Percentiles rank a stretch among this genome's conserved stretches.
Evolutionary conservation across 768 basidiomycete species (phyloP).

Genomic region (Tylopilus plumbeoviolaceoides): DNA sequence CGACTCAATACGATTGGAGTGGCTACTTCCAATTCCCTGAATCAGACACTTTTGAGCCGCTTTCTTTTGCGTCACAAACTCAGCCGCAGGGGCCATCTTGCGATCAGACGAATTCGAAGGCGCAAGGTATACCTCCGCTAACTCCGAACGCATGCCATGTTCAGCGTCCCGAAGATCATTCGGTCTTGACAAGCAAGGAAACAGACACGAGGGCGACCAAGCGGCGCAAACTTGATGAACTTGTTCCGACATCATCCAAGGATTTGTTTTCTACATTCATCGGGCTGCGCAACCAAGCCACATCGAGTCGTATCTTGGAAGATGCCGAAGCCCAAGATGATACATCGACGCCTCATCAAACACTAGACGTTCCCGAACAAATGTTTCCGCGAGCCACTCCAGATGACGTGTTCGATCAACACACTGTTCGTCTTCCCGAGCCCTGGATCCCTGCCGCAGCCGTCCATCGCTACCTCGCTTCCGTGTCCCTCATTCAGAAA

Average conservation of each 20-base stretch:
- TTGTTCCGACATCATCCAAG: slow-evolving; percentile 21
- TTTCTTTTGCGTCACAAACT: slow-evolving; percentile 23
- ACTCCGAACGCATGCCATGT: not conserved
- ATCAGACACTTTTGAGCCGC: slow-evolving; percentile 22
- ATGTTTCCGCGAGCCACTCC: slow-evolving; percentile 31
- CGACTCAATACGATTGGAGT: slow-evolving; percentile 20
- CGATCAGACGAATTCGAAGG: slow-evolving; percentile 1
- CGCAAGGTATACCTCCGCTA: slow-evolving; percentile 3
- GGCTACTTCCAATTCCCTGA: slow-evolving; percentile 21
- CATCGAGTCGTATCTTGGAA: slow-evolving; percentile 2
- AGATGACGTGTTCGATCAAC: slow-evolving; percentile 37
- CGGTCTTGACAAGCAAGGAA: not conserved
- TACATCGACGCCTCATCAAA: slow-evolving; percentile 4
- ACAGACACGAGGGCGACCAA: slow-evolving; percentile 8
- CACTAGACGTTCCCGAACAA: slow-evolving; percentile 8
- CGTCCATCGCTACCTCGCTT: slow-evolving; percentile 64
- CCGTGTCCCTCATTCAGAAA: slow-evolving; percentile 65
- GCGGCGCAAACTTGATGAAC: slow-evolving; percentile 25
- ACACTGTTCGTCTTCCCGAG: slow-evolving; percentile 43
- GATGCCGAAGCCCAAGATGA: slow-evolving; percentile 13
- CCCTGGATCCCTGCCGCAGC: slow-evolving; percentile 28
- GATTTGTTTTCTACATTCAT: slow-evolving; percentile 26
- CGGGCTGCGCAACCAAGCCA: slow-evolving; percentile 22
- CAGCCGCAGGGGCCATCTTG: slow-evolving; percentile 2
- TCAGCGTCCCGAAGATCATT: not conserved